These are phyloP conservation scores for Omphalea diandra DNA, from an alignment of 441 rosid genomes.

Conservation along the genomic window DNA sequence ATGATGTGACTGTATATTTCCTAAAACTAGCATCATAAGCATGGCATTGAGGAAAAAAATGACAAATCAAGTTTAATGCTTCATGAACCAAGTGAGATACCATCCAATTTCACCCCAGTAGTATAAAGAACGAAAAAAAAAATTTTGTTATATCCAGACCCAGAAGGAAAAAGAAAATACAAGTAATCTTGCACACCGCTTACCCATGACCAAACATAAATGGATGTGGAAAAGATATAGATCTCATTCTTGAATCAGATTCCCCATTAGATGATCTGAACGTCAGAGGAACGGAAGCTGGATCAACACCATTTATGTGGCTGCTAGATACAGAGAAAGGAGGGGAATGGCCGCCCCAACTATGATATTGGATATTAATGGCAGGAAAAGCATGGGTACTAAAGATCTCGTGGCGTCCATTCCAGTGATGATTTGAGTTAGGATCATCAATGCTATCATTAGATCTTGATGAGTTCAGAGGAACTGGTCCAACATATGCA, in stretches of 20 bases:
- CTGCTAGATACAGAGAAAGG: constrained; percentile 41
- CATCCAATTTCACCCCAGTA: too few species aligned
- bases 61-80: too few species aligned
- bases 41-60: too few species aligned
- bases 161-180: not conserved
- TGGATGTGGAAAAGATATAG: constrained; percentile 48
- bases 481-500: constrained; percentile 52
- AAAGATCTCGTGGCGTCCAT: constrained; percentile 43
- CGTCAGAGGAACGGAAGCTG: constrained; percentile 41
- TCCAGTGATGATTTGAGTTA: constrained; percentile 56
- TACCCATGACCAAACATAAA: constrained; percentile 56
- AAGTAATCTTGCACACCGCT: constrained; percentile 24
- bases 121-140: too few species aligned
- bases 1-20: not conserved
- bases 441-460: constrained; percentile 39
- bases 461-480: constrained; percentile 43
- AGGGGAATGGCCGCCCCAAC: constrained; percentile 49
- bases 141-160: too few species aligned
- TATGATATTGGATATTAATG: constrained; percentile 43
- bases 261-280: constrained; percentile 46
- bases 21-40: too few species aligned
- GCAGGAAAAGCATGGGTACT: constrained; percentile 57
- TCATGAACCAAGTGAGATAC: too few species aligned
- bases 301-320: constrained; percentile 44
- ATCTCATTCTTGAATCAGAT: constrained; percentile 35